A percentile compares a stretch with the other conserved stretches of the same genome.
phyloP scores from a whole-genome alignment of 2,329 filamentous ascomycete genomes.

The Parafenestella ontariensis region DNA sequence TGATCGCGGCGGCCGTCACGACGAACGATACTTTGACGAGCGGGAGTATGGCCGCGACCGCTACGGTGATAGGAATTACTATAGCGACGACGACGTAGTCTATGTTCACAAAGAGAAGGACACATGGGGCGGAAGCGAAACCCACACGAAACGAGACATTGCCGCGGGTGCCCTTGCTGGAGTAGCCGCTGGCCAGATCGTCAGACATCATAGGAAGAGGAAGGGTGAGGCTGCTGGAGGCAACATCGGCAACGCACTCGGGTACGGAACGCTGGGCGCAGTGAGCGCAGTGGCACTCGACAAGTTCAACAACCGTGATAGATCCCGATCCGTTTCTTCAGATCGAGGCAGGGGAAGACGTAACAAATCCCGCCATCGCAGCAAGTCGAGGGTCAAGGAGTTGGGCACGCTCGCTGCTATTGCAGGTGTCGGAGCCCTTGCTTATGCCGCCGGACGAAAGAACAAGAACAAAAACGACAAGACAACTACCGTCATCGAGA shows the following conservation, averaged over 20 bases:
- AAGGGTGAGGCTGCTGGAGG: conserved; percentile 63
- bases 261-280: conserved; percentile 67
- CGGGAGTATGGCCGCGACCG: conserved; percentile 48
- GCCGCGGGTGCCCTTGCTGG: conserved; percentile 69
- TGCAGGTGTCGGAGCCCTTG: conserved; percentile 66
- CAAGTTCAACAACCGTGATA: conserved; percentile 57
- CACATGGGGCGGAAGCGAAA: conserved; percentile 51
- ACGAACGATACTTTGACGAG: conserved; percentile 46
- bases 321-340: conserved; percentile 50
- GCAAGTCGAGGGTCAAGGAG: conserved; percentile 56
- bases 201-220: conserved; percentile 64
- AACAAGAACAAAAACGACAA: conserved; percentile 56
- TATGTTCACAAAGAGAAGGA: conserved; percentile 64
- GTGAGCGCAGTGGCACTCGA: conserved; percentile 67
- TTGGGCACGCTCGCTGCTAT: conserved; percentile 66
- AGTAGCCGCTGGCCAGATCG: conserved; percentile 65
- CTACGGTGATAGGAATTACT: conserved; percentile 55
- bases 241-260: conserved; percentile 61
- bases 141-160: conserved; percentile 63
- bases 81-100: conserved; percentile 68
- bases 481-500: conserved; percentile 50
- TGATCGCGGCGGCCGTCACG: conserved; percentile 55
- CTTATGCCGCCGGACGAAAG: conserved; percentile 58
- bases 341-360: conserved; percentile 35
- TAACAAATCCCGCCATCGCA: conserved; percentile 39